These are phyloP conservation scores for Guyanaporus albipodus DNA, from an alignment of 768 basidiomycete genomes.

Conservation along the genomic window DNA sequence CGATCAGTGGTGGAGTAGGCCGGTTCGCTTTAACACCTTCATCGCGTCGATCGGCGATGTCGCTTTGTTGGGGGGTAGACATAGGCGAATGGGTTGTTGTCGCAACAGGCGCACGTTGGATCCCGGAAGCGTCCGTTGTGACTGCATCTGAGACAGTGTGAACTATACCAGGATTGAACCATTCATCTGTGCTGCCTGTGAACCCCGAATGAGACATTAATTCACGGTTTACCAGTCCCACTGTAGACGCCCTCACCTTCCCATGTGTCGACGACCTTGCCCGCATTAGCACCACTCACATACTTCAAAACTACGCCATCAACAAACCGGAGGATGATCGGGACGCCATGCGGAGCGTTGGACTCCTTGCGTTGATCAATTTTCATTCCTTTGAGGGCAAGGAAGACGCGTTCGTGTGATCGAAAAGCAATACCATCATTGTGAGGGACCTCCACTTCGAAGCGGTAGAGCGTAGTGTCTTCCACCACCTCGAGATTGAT, in stretches of 20 bases:
- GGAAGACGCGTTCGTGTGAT: conserved; percentile 39
- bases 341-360: conserved; percentile 32
- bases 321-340: conserved; percentile 40
- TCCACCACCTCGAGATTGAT: conserved; percentile 29
- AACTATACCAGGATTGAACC: conserved; percentile 20
- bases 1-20: not conserved
- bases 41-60: not conserved
- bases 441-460: conserved; percentile 40
- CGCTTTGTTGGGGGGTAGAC: not conserved
- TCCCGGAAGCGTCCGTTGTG: conserved; percentile 6
- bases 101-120: not conserved
- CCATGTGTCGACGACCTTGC: conserved; percentile 40
- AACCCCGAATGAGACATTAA: not conserved
- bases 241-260: conserved; percentile 27
- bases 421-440: conserved; percentile 35
- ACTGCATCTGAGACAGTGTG: conserved; percentile 13
- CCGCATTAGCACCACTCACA: conserved; percentile 25
- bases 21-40: not conserved
- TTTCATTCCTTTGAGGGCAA: conserved; percentile 45
- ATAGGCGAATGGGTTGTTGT: not conserved
- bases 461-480: conserved; percentile 21
- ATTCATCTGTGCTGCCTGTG: conserved; percentile 21
- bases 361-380: conserved; percentile 29
- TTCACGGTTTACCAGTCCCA: not conserved
- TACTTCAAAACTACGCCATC: conserved; percentile 43